These are phyloP conservation scores for Aspergillus costaricaensis DNA, from an alignment of 2,329 filamentous ascomycete genomes.

Conservation along the genomic window DNA sequence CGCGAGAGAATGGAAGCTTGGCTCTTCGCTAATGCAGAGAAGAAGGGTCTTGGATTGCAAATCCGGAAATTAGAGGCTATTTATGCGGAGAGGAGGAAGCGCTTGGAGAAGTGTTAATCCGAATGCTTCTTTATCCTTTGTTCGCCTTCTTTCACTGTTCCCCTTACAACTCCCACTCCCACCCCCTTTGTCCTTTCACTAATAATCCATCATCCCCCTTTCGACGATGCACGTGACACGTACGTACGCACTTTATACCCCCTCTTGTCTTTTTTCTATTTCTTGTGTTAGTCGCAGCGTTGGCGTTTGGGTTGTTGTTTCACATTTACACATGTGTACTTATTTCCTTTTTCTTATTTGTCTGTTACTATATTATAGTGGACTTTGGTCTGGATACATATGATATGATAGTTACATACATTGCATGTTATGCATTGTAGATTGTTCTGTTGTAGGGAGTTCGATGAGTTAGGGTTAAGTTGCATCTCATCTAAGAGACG, in stretches of 20 bases:
- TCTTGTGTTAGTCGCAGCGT: constrained; percentile 10
- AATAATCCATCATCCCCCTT: too few relatives aligned
- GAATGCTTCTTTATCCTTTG: background rate
- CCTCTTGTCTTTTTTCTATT: background rate
- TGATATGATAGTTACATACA: too few relatives aligned
- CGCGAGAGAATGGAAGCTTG: constrained; percentile 81
- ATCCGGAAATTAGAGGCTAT: constrained; percentile 67
- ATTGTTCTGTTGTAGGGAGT: too few relatives aligned
- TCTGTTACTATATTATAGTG: background rate
- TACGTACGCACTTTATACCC: constrained; percentile 10
- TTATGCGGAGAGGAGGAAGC: constrained; percentile 59
- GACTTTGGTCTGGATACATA: too few relatives aligned
- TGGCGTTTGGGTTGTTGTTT: constrained; percentile 16
- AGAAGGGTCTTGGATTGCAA: constrained; percentile 64
- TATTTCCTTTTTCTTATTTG: constrained; percentile 1
- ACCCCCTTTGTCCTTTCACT: too few relatives aligned
- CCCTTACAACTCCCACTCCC: background rate
- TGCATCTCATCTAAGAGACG: too few relatives aligned
- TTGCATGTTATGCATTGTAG: too few relatives aligned
- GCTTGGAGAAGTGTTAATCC: constrained; percentile 30
- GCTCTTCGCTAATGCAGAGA: constrained; percentile 79
- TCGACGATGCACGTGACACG: background rate
- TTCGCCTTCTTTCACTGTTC: background rate
- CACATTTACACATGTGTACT: too few relatives aligned
- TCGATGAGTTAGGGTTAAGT: too few relatives aligned